Percentiles rank a stretch among this genome's conserved stretches.
phyloP scores from a whole-genome alignment of 2,329 filamentous ascomycete genomes.

The Tolypocladium ovalisporum region DNA sequence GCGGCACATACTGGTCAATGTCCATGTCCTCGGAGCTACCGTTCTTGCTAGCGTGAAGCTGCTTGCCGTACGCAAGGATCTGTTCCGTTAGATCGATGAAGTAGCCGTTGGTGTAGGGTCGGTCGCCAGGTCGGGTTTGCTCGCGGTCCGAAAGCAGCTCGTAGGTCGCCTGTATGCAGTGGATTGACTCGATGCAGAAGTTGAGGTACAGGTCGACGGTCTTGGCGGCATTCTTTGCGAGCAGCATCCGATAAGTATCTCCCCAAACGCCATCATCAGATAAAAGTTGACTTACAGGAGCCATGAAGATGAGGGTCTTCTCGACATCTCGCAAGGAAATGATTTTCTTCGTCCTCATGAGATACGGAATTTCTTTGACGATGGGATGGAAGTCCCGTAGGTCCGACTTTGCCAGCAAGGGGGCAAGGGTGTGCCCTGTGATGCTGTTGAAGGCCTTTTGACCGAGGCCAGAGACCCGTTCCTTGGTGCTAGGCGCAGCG shows the following conservation, averaged over 20 bases:
- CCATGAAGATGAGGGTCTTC: slow-evolving; percentile 83
- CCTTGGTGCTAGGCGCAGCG: slow-evolving; percentile 34
- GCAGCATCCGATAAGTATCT: slow-evolving; percentile 59
- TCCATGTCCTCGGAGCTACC: slow-evolving; percentile 47
- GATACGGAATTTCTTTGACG: slow-evolving; percentile 65
- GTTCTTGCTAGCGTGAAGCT: slow-evolving; percentile 63
- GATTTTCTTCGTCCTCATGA: slow-evolving; percentile 76
- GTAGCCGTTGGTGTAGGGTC: slow-evolving; percentile 90
- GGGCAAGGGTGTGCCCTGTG: slow-evolving; percentile 65
- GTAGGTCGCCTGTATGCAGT: slow-evolving; percentile 81
- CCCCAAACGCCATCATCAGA: slow-evolving; percentile 45
- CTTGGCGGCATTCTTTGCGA: slow-evolving; percentile 68
- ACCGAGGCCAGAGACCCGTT: slow-evolving; percentile 51
- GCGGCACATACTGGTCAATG: slow-evolving; percentile 42
- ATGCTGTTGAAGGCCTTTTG: slow-evolving; percentile 65
- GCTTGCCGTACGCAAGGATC: slow-evolving; percentile 79
- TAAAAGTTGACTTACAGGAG: slow-evolving; percentile 73
- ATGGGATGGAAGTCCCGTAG: slow-evolving; percentile 75
- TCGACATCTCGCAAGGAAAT: slow-evolving; percentile 87
- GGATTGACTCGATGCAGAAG: slow-evolving; percentile 85
- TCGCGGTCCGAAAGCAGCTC: slow-evolving; percentile 78
- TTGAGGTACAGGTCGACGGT: slow-evolving; percentile 62
- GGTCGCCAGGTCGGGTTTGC: slow-evolving; percentile 72
- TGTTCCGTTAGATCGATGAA: slow-evolving; percentile 94
- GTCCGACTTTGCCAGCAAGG: slow-evolving; percentile 61